Evolutionary conservation across 805 yeast species (phyloP), one percentile per base, ranked within the genome.

Genomic region (Wickerhamomyces hampshirensis): DNA sequence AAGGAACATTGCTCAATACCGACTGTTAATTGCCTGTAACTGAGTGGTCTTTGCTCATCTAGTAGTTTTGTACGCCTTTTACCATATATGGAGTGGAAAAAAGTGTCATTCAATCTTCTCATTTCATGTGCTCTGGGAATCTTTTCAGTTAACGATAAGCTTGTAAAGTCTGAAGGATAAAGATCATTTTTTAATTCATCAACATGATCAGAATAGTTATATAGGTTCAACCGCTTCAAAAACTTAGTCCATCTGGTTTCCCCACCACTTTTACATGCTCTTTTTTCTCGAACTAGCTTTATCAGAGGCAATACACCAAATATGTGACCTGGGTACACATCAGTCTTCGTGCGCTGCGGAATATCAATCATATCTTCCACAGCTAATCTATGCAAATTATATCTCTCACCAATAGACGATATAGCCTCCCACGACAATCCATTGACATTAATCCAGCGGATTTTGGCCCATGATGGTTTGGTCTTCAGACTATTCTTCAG

Each of bases 371-470:
- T 68, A 49, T 77, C 82, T 50, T 77, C 83, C 30, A 77, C 60
- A 0, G 81, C 74, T 31, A 77, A 57, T 17, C 77, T 65, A 50
- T 77, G 83, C 15, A 77, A 53, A 14, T 62, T 53, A 49, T 65
- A 76, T 33, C 58, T 54, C 28, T 63, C 55, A 2, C 72, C 68
- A 28, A 77, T 60, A 1, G 66, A 53, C 7, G 71, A 61, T 6
- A 77, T 67, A 6, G 77, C 77, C 35, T 74, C 80, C 79, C 79
- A 73, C 2, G 79, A 71, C n/a, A 76, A 55, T 0, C 81, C 82
- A 48, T 73, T 75, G 16, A 75, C 74, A 42, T 72, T 75, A 35
- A 74, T 60, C 80, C 80, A 73, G 12, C 80, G 54, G 1, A 75
- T 75, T 31, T 62, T 58, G 3, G 75, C 57, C 78, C 79, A 72